Conservation (phyloP, 352 stramenopile genomes). For the Phytopythium vexans region DNA sequence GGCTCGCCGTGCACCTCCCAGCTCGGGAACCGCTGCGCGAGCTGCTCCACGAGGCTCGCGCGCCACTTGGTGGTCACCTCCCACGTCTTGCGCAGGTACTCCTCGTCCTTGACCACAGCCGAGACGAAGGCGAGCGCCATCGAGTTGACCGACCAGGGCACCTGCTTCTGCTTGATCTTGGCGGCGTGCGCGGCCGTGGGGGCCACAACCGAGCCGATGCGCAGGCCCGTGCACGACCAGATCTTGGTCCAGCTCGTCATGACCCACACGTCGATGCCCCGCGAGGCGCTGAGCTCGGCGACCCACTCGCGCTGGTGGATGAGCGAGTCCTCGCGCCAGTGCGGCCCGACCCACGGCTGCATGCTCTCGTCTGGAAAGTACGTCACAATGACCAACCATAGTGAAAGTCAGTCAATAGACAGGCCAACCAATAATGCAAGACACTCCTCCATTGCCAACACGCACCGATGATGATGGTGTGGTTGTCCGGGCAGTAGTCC, state of each 20-base stretch:
- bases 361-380: slow-evolving; percentile 70
- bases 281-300: slow-evolving; percentile 60
- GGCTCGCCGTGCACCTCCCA: slow-evolving; percentile 68
- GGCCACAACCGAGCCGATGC: slow-evolving; percentile 86
- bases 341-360: slow-evolving; percentile 85
- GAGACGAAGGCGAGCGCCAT: slow-evolving; percentile 88
- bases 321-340: slow-evolving; percentile 84
- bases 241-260: slow-evolving; percentile 93
- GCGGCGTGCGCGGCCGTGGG: slow-evolving; percentile 73
- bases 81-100: slow-evolving; percentile 83
- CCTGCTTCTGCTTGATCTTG: slow-evolving; percentile 88
- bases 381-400: too few species aligned
- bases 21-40: slow-evolving; percentile 56
- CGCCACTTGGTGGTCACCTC: slow-evolving; percentile 81
- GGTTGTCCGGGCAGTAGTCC: slow-evolving; percentile 73
- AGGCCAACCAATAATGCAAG: too few species aligned
- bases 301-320: slow-evolving; percentile 87
- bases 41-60: slow-evolving; percentile 43
- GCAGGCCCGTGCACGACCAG: slow-evolving; percentile 89
- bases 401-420: too few species aligned
- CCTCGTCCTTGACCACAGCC: slow-evolving; percentile 73
- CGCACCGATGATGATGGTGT: slow-evolving; percentile 90
- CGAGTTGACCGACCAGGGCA: slow-evolving; percentile 90
- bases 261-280: slow-evolving; percentile 87
- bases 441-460: too few species aligned